A percentile compares a stretch with the other conserved stretches of the same genome.
Conservation (phyloP, 2,329 filamentous ascomycete genomes). For the Paecilomyces sp. region DNA sequence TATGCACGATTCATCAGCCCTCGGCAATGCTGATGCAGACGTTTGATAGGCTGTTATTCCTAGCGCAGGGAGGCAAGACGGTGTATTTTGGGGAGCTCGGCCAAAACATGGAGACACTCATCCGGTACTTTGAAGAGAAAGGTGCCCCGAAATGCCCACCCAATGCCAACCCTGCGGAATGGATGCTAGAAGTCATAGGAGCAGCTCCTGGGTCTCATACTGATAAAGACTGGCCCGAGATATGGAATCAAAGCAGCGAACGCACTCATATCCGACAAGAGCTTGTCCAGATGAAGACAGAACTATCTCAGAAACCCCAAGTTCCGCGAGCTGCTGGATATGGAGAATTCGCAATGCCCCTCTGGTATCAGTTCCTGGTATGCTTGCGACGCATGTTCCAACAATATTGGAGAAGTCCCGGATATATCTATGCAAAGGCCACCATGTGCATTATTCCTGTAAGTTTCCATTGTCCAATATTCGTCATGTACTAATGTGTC, state of each 20-base stretch:
- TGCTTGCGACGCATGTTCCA: constrained; percentile 72
- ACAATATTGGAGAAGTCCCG: constrained; percentile 85
- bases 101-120: constrained; percentile 48
- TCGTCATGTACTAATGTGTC: constrained; percentile 18
- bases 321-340: constrained; percentile 45
- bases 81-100: constrained; percentile 66
- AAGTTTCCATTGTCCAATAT: not conserved
- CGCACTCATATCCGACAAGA: constrained; percentile 54
- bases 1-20: constrained; percentile 96
- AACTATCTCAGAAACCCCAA: constrained; percentile 32
- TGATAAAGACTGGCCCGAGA: constrained; percentile 59
- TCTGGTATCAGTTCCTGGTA: constrained; percentile 58
- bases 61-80: constrained; percentile 58
- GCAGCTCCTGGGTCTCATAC: constrained; percentile 58
- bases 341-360: constrained; percentile 74
- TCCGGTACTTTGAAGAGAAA: constrained; percentile 58
- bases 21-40: constrained; percentile 90
- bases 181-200: constrained; percentile 57
- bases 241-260: constrained; percentile 55
- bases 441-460: constrained; percentile 50
- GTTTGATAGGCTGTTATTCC: constrained; percentile 60
- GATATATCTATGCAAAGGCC: constrained; percentile 81
- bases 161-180: constrained; percentile 68
- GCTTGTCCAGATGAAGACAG: constrained; percentile 34
- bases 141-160: constrained; percentile 54